phyloP scores from a whole-genome alignment of 345 rosid genomes.

The Gossypium longicalyx region DNA sequence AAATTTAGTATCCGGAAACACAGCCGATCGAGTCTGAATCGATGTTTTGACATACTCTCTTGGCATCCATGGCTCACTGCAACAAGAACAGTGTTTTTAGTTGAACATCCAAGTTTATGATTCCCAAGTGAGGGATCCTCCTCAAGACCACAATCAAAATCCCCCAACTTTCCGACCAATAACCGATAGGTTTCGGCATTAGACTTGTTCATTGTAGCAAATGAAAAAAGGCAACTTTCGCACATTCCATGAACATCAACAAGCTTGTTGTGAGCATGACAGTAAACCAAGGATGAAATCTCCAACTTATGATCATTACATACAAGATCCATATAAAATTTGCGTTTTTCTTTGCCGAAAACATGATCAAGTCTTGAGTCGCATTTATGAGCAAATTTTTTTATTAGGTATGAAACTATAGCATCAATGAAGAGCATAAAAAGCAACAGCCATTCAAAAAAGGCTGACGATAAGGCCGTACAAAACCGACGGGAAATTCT shows the following conservation, averaged over 20 bases:
- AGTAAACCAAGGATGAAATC: slow-evolving; percentile 72
- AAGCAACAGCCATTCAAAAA: slow-evolving; percentile 75
- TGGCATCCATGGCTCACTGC: slow-evolving; percentile 50
- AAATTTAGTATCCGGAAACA: slow-evolving; percentile 27
- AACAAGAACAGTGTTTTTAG: slow-evolving; percentile 55
- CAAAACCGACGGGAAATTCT: slow-evolving; percentile 35
- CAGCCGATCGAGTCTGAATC: slow-evolving; percentile 27
- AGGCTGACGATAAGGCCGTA: slow-evolving; percentile 57
- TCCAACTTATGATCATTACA: slow-evolving; percentile 76
- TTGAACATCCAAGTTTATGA: slow-evolving; percentile 17
- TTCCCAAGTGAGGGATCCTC: slow-evolving; percentile 27
- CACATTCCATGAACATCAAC: slow-evolving; percentile 79
- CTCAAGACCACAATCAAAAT: slow-evolving; percentile 31
- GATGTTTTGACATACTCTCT: slow-evolving; percentile 29
- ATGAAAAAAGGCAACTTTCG: slow-evolving; percentile 71
- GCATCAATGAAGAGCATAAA: slow-evolving; percentile 65
- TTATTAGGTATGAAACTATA: slow-evolving; percentile 50
- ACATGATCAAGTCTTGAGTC: slow-evolving; percentile 86
- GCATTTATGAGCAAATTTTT: slow-evolving; percentile 66
- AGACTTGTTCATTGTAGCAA: slow-evolving; percentile 66
- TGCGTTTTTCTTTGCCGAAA: slow-evolving; percentile 42
- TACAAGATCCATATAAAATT: slow-evolving; percentile 61
- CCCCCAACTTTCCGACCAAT: slow-evolving; percentile 69
- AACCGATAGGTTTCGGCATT: slow-evolving; percentile 52
- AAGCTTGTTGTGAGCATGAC: slow-evolving; percentile 75